Evolutionary conservation across 352 stramenopile genomes (phyloP).

Genomic region (Pythium plurisporium): DNA sequence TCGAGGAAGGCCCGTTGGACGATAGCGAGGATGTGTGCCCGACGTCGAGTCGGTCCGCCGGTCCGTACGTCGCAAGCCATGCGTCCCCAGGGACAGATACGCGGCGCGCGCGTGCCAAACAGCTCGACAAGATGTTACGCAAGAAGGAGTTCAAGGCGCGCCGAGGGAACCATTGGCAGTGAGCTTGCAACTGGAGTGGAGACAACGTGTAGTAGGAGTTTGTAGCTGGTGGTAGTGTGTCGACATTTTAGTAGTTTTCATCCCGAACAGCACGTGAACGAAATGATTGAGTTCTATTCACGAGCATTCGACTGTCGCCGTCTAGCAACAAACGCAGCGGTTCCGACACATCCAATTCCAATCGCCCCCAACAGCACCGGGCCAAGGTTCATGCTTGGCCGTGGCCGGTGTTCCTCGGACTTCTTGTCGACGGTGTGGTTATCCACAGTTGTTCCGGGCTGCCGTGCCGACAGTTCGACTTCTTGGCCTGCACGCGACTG

Average conservation of each 20-base stretch:
- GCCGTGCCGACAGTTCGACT: background rate
- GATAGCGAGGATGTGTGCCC: background rate
- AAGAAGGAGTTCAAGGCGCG: background rate
- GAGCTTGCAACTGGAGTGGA: background rate
- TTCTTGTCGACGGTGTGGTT: too few species aligned
- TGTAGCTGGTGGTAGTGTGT: background rate
- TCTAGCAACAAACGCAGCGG: background rate
- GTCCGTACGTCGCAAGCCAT: background rate
- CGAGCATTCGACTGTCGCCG: background rate
- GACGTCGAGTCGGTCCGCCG: background rate
- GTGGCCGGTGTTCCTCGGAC: background rate
- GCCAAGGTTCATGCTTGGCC: background rate
- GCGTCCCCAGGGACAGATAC: background rate
- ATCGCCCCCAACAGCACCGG: background rate
- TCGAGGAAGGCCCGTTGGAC: constrained; percentile 10
- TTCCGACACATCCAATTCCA: background rate
- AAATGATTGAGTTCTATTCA: too few species aligned
- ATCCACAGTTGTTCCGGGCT: too few species aligned
- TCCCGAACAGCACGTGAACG: too few species aligned
- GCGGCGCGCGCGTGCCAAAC: background rate
- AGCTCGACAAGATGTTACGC: background rate
- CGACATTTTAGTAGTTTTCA: background rate
- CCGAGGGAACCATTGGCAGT: background rate
- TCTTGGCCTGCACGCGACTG: too few species aligned
- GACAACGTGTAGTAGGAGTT: too few species aligned